Evolutionary conservation across 2,329 filamentous ascomycete species (phyloP), one percentile per base, ranked within the genome.

Genomic region (Grosmannia clavigera): DNA sequence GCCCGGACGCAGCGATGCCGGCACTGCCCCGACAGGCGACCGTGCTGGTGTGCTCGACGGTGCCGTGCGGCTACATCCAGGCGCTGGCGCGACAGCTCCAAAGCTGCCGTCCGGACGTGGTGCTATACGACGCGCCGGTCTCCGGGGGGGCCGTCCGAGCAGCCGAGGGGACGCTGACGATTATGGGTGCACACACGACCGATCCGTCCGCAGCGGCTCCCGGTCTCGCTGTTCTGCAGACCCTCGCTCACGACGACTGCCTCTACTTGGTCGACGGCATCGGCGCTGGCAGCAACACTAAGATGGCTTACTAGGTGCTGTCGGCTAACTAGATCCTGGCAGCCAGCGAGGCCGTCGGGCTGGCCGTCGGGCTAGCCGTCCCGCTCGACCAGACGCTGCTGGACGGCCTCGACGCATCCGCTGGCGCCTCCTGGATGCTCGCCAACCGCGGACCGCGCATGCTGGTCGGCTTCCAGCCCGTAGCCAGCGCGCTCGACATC

Each of bases 121-220:
- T 77, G 57, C 79, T 90, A 58, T 79, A 92, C 57, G 87, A 90
- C 70, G 80, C 81, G 27, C 87, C 87, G 0, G 87, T 91, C 0
- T 89, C 85, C 0, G 87, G 87, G 0, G 87, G 87, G 1, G 81
- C 84, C 0, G 76, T 79, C 11, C 78, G 87, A 40, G 87, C 87
- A 1, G 85, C 84, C 0, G 80, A 86, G 56, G 87, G 87, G 3
- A 88, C 86, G 0, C 73, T 91, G 51, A 87, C 85, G 7, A 90
- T 92, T 68, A 89, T 92, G 81, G 83, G 84, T 2, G 78, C 0
- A 74, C 80, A 3, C 31, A 31, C 5, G 31, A 7, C 31, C 33
- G 29, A 31, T 7, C 29, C 29, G 29, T 31, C 29, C 29, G 29
- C 22, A 22, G 22, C 22, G 22, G 22, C 22, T 22, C 22, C 22